A percentile compares a stretch with the other conserved stretches of the same genome.
phyloP scores from a whole-genome alignment of 257 asterid genomes.

The Lycium barbarum region DNA sequence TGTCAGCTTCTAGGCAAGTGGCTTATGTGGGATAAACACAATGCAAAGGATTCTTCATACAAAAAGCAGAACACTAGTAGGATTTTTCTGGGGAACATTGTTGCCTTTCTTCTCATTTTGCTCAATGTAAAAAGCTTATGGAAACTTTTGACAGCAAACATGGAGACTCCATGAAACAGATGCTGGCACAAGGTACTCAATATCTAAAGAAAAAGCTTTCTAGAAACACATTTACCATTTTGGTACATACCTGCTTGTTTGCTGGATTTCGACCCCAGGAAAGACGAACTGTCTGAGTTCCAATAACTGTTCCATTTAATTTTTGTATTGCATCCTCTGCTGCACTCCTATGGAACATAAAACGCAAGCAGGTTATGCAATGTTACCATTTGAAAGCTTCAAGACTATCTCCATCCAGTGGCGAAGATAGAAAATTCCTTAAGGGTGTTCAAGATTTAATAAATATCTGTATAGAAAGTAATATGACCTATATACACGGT shows the following conservation, averaged over 20 bases:
- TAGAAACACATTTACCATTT: background rate
- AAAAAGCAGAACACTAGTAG: slow-evolving; percentile 2
- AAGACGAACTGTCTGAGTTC: slow-evolving; percentile 41
- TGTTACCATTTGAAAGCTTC: background rate
- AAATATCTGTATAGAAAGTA: background rate
- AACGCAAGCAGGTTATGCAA: background rate
- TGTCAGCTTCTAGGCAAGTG: background rate
- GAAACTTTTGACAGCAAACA: background rate
- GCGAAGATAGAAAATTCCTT: background rate
- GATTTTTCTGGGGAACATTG: background rate
- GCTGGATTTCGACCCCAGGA: slow-evolving; percentile 38
- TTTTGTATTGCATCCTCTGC: slow-evolving; percentile 41
- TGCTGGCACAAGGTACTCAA: background rate
- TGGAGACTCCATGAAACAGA: background rate
- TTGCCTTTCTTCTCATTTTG: background rate
- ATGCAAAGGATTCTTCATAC: background rate
- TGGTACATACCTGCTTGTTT: slow-evolving; percentile 34
- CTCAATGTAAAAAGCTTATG: background rate
- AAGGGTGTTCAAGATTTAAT: background rate
- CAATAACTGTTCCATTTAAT: slow-evolving; percentile 39
- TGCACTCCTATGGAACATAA: slow-evolving; percentile 25
- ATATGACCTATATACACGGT: background rate
- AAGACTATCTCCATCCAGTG: background rate
- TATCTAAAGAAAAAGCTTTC: background rate
- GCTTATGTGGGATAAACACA: background rate